Percentiles rank a stretch among this genome's conserved stretches.
phyloP scores from a whole-genome alignment of 371 early-diverging fungal genomes.

The Chytridium lagenaria region DNA sequence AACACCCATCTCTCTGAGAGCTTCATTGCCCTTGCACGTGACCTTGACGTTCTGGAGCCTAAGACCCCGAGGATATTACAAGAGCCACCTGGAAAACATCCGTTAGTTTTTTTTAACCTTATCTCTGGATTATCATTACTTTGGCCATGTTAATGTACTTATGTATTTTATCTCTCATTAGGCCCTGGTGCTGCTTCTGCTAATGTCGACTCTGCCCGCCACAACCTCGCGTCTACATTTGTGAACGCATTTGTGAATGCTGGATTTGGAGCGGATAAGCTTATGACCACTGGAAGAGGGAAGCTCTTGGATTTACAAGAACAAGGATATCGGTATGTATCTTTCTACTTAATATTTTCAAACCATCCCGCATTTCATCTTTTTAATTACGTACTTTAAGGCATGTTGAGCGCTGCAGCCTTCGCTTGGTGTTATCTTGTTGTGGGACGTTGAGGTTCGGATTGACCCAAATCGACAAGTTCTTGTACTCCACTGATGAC shows the following conservation, averaged over 20 bases:
- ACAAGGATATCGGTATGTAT: slow-evolving; percentile 81
- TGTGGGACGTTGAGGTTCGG: slow-evolving; percentile 95
- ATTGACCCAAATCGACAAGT: slow-evolving; percentile 90
- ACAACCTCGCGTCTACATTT: slow-evolving; percentile 94
- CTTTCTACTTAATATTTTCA: not conserved
- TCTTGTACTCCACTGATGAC: slow-evolving; percentile 85
- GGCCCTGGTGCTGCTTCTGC: slow-evolving; percentile 65
- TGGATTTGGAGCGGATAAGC: slow-evolving; percentile 93
- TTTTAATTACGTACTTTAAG: slow-evolving; percentile 29
- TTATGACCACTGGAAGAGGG: slow-evolving; percentile 76
- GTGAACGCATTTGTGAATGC: slow-evolving; percentile 98
- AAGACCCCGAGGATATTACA: slow-evolving; percentile 98
- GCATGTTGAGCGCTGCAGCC: slow-evolving; percentile 94
- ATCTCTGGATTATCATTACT: too few relatives aligned
- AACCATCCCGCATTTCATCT: too few relatives aligned
- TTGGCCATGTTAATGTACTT: too few relatives aligned
- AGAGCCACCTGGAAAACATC: slow-evolving; percentile 90
- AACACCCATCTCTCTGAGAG: slow-evolving; percentile 85
- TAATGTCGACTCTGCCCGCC: slow-evolving; percentile 90
- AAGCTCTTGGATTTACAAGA: slow-evolving; percentile 92
- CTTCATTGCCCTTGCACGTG: slow-evolving; percentile 87
- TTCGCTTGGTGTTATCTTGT: slow-evolving; percentile 88
- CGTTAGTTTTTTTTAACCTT: too few relatives aligned
- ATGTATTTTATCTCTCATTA: too few relatives aligned
- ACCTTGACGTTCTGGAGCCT: slow-evolving; percentile 93